Evolutionary conservation across 805 yeast species (phyloP).

Genomic region (Candida yuanshanica): DNA sequence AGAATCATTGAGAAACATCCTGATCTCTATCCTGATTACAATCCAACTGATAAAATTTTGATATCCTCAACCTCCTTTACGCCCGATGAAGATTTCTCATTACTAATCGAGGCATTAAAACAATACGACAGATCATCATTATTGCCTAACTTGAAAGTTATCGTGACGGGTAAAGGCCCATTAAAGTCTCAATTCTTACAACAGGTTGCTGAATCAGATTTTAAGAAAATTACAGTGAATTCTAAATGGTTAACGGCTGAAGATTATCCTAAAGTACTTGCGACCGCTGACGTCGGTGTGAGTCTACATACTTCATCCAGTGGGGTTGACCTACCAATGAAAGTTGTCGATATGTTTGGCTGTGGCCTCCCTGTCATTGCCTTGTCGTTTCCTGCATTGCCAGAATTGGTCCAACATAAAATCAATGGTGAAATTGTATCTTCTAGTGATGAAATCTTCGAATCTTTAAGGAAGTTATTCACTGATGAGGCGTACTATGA

Average conservation of each 20-base stretch:
- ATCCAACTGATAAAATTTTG: conserved; percentile 49
- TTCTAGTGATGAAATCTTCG: conserved; percentile 39
- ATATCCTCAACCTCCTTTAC: conserved; percentile 92
- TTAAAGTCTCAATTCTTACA: conserved; percentile 46
- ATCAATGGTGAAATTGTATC: conserved; percentile 63
- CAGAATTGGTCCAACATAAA: conserved; percentile 66
- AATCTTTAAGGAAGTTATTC: conserved; percentile 32
- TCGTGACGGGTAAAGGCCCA: conserved; percentile 99
- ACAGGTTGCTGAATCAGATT: conserved; percentile 38
- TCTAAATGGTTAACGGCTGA: conserved; percentile 73
- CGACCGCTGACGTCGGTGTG: conserved; percentile 79
- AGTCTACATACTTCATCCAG: conserved; percentile 89
- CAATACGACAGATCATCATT: conserved; percentile 32
- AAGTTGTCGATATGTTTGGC: conserved; percentile 92
- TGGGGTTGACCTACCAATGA: conserved; percentile 96
- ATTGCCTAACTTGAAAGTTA: conserved; percentile 48
- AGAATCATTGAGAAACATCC: conserved; percentile 31
- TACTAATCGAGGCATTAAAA: conserved; percentile 64
- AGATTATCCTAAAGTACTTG: conserved; percentile 73
- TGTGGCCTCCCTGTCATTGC: conserved; percentile 91
- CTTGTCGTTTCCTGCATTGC: conserved; percentile 66
- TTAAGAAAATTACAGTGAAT: conserved; percentile 47
- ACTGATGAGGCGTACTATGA: conserved; percentile 28
- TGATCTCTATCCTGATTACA: conserved; percentile 29
- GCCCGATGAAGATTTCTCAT: conserved; percentile 83